phyloP scores from a whole-genome alignment of 257 asterid species.

The Anisodus acutangulus region DNA sequence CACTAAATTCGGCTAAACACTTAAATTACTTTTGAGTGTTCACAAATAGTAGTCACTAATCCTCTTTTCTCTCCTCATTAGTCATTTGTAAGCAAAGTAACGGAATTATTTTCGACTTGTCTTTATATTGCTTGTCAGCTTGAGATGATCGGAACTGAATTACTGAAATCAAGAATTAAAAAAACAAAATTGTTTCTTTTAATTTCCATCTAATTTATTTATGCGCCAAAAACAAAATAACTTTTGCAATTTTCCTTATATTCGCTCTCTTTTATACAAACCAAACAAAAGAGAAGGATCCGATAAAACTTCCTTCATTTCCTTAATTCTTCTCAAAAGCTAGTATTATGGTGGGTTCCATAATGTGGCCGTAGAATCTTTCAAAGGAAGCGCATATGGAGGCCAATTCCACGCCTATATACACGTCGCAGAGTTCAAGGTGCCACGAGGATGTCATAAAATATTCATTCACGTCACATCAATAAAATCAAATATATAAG shows the following conservation, averaged over 20 bases:
- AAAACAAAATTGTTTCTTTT: background rate
- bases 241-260: background rate
- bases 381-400: constrained; percentile 23
- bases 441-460: constrained; percentile 6
- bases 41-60: background rate
- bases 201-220: background rate
- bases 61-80: background rate
- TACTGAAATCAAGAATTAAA: background rate
- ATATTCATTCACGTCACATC: background rate
- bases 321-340: background rate
- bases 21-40: too few species aligned
- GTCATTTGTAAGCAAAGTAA: background rate
- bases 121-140: background rate
- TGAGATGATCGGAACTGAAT: background rate
- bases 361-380: constrained; percentile 31
- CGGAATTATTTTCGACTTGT: background rate
- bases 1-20: too few species aligned
- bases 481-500: background rate
- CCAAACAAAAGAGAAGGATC: background rate
- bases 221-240: background rate
- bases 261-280: background rate
- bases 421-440: background rate
- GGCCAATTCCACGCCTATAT: background rate
- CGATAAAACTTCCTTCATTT: background rate
- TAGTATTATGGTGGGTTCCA: constrained; percentile 23